Conservation (phyloP, 164 flowering plant genomes). For the Stephania yunnanensis region DNA sequence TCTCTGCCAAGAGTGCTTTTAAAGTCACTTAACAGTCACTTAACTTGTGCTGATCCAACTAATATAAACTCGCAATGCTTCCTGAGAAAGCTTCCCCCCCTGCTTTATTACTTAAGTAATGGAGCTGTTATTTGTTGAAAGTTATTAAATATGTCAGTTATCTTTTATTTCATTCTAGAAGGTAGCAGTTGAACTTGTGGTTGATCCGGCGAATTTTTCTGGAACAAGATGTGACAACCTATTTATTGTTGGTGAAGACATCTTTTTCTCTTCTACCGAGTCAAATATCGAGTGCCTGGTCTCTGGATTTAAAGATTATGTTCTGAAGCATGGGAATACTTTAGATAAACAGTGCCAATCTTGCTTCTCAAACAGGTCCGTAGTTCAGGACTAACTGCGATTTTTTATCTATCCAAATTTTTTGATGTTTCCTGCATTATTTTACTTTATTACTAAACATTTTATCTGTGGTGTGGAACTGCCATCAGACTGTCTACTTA, state of each 20-base stretch:
- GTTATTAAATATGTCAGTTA: conserved; percentile 5
- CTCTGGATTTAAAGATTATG: conserved; percentile 59
- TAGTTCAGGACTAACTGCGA: neutral
- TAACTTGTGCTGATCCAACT: neutral
- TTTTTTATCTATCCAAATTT: neutral
- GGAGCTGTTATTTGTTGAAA: no score
- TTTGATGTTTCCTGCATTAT: neutral
- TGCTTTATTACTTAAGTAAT: no score
- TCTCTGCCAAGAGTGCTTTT: conserved; percentile 1
- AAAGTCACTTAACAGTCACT: neutral
- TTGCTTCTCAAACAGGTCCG: conserved; percentile 54
- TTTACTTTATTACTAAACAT: neutral
- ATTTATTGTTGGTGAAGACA: conserved; percentile 35
- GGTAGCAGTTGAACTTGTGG: conserved; percentile 49
- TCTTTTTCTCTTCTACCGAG: conserved; percentile 19
- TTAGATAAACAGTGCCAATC: conserved; percentile 32
- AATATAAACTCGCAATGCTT: neutral
- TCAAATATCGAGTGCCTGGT: conserved; percentile 47
- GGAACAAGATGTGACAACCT: conserved; percentile 28
- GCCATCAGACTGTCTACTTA: no score
- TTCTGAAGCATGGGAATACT: conserved; percentile 53
- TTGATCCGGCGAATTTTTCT: conserved; percentile 25
- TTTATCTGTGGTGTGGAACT: no score
- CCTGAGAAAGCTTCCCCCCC: neutral
- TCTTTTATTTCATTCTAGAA: conserved; percentile 33